A percentile compares a stretch with the other conserved stretches of the same genome.
Evolutionary conservation across 1,284 basidiomycete species (phyloP).

Genomic region (Cerioporus squamosus): DNA sequence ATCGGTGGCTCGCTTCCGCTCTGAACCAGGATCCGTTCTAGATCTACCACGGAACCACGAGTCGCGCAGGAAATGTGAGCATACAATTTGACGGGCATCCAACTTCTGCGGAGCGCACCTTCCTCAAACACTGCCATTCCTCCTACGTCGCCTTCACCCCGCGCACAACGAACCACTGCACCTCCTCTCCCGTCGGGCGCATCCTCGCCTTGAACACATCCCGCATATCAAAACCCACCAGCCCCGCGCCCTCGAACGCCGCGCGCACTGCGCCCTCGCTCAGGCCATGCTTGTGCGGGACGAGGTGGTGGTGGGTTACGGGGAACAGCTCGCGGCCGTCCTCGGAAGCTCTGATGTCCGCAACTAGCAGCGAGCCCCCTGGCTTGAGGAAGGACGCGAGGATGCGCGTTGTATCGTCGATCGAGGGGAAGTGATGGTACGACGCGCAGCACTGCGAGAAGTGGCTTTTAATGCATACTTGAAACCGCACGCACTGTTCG

Average conservation of each 20-base stretch:
- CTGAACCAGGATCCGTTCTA: too few relatives aligned
- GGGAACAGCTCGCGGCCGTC: conserved; percentile 30
- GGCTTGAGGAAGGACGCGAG: conserved; percentile 64
- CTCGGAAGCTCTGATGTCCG: conserved; percentile 49
- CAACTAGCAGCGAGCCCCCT: conserved; percentile 61
- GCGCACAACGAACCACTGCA: conserved; percentile 8
- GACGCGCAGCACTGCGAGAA: conserved; percentile 63
- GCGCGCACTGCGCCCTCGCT: conserved; percentile 46
- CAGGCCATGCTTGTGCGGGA: conserved; percentile 59
- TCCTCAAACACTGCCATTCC: too few relatives aligned
- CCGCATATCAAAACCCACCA: conserved; percentile 46
- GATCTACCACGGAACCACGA: too few relatives aligned
- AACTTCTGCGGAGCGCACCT: too few relatives aligned
- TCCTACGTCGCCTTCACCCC: conserved; percentile 1
- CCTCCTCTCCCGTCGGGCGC: not conserved
- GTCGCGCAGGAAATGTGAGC: too few relatives aligned
- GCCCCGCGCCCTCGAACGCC: conserved; percentile 52
- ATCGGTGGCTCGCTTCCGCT: too few relatives aligned
- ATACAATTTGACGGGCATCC: too few relatives aligned
- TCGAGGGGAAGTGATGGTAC: conserved; percentile 69
- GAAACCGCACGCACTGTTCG: too few relatives aligned
- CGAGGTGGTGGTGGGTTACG: conserved; percentile 42
- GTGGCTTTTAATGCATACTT: too few relatives aligned
- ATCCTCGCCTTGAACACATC: conserved; percentile 6
- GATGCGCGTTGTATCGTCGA: conserved; percentile 52